These are phyloP conservation scores for Conringia planisiliqua DNA, from an alignment of 345 rosid species.

Conservation along the genomic window DNA sequence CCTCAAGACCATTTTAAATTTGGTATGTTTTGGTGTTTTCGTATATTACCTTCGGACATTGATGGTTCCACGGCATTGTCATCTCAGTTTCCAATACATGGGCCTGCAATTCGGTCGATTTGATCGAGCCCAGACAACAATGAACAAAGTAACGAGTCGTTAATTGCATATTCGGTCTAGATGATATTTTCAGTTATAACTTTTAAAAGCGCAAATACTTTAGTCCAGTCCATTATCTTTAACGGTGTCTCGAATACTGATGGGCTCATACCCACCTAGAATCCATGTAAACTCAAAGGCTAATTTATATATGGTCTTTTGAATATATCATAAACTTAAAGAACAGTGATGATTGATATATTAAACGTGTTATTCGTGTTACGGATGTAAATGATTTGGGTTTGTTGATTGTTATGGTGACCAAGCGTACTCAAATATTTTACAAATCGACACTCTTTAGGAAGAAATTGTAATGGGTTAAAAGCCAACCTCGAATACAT, in stretches of 20 bases:
- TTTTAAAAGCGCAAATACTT: not conserved
- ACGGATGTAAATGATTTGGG: not conserved
- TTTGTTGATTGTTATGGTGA: not conserved
- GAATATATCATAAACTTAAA: not conserved
- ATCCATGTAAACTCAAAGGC: not conserved
- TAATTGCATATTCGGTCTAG: not conserved
- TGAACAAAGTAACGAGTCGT: not conserved
- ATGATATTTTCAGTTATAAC: too few species aligned
- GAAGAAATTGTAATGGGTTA: not conserved
- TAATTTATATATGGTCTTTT: not conserved
- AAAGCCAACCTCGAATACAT: not conserved
- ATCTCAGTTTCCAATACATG: not conserved
- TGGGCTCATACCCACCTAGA: not conserved
- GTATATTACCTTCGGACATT: conserved; percentile 9
- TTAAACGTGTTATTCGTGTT: not conserved
- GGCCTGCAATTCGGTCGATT: not conserved
- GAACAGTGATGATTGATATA: too few species aligned
- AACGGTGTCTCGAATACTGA: too few species aligned
- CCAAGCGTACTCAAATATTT: not conserved
- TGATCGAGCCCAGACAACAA: not conserved
- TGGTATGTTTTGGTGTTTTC: not conserved
- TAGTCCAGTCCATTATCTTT: not conserved
- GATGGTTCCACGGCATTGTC: not conserved
- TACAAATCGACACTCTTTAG: not conserved
- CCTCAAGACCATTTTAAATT: not conserved